Conservation (phyloP, 768 basidiomycete genomes). For the Suillus paluster region DNA sequence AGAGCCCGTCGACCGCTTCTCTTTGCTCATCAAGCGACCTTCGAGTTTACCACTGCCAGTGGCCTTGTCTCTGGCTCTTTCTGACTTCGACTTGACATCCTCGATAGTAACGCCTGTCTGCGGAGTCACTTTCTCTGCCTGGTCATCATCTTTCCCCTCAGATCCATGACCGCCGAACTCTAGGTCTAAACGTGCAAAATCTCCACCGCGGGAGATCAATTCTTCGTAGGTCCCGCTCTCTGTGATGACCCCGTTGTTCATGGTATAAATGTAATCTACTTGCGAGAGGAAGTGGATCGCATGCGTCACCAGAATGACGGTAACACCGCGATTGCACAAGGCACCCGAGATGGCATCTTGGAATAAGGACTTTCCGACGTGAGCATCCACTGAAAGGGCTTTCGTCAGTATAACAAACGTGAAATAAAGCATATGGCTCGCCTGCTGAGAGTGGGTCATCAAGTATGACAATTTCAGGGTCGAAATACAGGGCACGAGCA, state of each 20-base stretch:
- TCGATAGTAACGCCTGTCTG: conserved; percentile 29
- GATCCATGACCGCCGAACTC: conserved; percentile 62
- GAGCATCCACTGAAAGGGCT: conserved; percentile 61
- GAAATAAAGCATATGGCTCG: conserved; percentile 24
- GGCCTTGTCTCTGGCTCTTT: conserved; percentile 36
- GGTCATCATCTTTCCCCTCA: conserved; percentile 38
- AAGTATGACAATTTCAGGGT: conserved; percentile 63
- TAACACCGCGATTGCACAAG: conserved; percentile 49
- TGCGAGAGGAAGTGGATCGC: conserved; percentile 56
- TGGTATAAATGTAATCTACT: conserved; percentile 54
- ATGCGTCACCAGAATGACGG: conserved; percentile 59
- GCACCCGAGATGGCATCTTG: conserved; percentile 59
- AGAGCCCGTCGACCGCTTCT: conserved; percentile 65
- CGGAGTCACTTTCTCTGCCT: conserved; percentile 19
- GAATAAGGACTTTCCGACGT: conserved; percentile 73
- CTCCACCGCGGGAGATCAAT: conserved; percentile 51
- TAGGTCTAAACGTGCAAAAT: conserved; percentile 58
- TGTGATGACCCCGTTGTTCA: conserved; percentile 47
- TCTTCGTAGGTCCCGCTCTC: conserved; percentile 58
- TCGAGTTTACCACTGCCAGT: conserved; percentile 65
- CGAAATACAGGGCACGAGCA: conserved; percentile 67
- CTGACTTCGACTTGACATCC: conserved; percentile 42
- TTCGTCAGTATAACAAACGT: not conserved
- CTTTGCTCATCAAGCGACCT: conserved; percentile 67
- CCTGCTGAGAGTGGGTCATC: conserved; percentile 72